Evolutionary conservation across 1,284 basidiomycete genomes (phyloP).

Genomic region (Sanghuangporus baumii): DNA sequence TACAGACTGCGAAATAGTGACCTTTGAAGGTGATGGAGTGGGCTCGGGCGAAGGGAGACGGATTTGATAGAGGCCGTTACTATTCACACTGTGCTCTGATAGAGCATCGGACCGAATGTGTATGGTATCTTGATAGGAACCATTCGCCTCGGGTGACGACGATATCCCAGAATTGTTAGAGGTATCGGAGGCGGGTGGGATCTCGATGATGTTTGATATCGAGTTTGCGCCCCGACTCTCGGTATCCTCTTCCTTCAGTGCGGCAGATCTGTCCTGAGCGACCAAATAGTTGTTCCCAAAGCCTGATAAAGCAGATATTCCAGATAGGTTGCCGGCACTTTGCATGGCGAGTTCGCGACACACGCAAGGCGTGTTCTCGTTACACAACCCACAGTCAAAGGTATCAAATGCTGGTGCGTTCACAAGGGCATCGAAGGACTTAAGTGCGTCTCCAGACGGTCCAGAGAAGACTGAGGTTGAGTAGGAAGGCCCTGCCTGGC

Average conservation of each 20-base stretch:
- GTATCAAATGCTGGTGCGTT: constrained; percentile 25
- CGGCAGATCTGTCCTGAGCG: constrained; percentile 26
- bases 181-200: constrained; percentile 4
- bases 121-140: constrained; percentile 71
- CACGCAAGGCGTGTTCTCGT: constrained; percentile 62
- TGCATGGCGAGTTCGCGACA: constrained; percentile 61
- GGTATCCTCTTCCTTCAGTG: constrained; percentile 19
- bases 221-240: constrained; percentile 3
- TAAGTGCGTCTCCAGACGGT: not conserved
- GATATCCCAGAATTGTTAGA: constrained; percentile 9
- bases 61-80: constrained; percentile 35
- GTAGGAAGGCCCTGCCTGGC: constrained; percentile 30
- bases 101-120: constrained; percentile 56
- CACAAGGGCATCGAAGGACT: constrained; percentile 15
- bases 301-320: constrained; percentile 20
- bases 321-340: constrained; percentile 23
- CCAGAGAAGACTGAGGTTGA: constrained; percentile 1
- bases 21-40: constrained; percentile 23
- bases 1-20: constrained; percentile 25
- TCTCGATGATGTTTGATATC: constrained; percentile 8
- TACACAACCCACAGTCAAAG: constrained; percentile 69
- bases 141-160: constrained; percentile 71
- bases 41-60: constrained; percentile 40
- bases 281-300: constrained; percentile 21
- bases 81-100: constrained; percentile 6